Conservation (phyloP, 441 rosid species). For the Pelargonium citronellum region DNA sequence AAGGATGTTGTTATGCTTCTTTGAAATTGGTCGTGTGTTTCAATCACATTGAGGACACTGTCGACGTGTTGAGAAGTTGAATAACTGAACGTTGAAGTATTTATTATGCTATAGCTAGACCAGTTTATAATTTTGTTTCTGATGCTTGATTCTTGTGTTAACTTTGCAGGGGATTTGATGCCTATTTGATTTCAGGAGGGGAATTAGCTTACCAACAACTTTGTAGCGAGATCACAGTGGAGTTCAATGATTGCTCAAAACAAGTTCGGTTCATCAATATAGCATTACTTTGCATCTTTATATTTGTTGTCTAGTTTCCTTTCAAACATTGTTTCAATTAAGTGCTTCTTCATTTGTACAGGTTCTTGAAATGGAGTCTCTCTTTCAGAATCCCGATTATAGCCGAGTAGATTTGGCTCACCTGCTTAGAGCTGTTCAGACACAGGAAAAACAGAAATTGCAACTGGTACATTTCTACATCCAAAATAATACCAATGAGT, state of each 20-base stretch:
- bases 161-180: constrained; percentile 57
- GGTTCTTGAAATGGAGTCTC: constrained; percentile 73
- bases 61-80: neutral
- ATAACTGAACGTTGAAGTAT: neutral
- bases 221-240: constrained; percentile 61
- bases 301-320: neutral
- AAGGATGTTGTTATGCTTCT: neutral
- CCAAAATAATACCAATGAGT: neutral
- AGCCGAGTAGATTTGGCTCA: constrained; percentile 62
- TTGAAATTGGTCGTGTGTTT: neutral
- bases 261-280: constrained; percentile 35
- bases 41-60: neutral
- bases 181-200: constrained; percentile 62
- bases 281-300: neutral
- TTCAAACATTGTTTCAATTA: neutral
- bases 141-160: neutral
- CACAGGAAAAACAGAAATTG: constrained; percentile 78
- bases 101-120: neutral
- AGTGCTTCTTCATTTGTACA: constrained; percentile 19
- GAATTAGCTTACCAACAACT: constrained; percentile 76
- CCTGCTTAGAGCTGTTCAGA: constrained; percentile 67
- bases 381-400: constrained; percentile 41
- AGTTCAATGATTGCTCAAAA: constrained; percentile 81
- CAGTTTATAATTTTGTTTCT: neutral
- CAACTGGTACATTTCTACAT: constrained; percentile 41